Base-by-base conservation (phyloP, 306 rosid species). In the Prunus mume region DNA sequence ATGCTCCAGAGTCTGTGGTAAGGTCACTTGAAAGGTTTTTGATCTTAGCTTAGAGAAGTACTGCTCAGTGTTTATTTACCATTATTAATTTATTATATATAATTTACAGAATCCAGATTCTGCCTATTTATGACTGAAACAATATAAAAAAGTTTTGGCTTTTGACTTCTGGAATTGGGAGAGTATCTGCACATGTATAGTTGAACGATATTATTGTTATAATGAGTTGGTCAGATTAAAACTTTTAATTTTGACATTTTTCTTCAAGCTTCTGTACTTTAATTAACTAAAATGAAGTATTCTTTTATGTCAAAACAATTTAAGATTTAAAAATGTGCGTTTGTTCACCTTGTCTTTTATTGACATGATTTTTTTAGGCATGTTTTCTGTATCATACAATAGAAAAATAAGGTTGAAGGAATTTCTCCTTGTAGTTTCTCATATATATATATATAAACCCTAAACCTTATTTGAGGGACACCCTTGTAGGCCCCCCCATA, bases 1-100 rank as follows among this genome's bases (percentile, higher is more conserved):
- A 93, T 87, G 97, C 98, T 85, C 97, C 98, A 74, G 93, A 90
- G 70, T 86, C 94, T 79, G 98, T 93, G 94, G 98, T 93, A 75
- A 67, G 83, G 62, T 27, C n/a, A 22, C 76, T 64, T 65, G 3
- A 15, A 18, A 17, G 4, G 58, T 45, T 77, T 58, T 61, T 19
- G 34, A 11, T 18, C 50, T 63, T 82, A 68, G 45, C 64, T 75
- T 20, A 55, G 30, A 71, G n/a, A 19, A 28, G 22, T 71, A 54
- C 32, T 13, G 11, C 1, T 13, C 3, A 49, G 18, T 49, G 28
- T 54, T 51, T 8, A 9, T n/a, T 13, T 61, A 50, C 50, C 19
- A 45, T 80, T 65, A 27, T n/a, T 28, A 38, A 12, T 22, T 24
- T 19, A 15, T 15, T 2, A 52, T 56, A 20, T 56, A 8, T n/a